phyloP scores from a whole-genome alignment of 1,284 basidiomycete species.

The Cryptococcus floricola region DNA sequence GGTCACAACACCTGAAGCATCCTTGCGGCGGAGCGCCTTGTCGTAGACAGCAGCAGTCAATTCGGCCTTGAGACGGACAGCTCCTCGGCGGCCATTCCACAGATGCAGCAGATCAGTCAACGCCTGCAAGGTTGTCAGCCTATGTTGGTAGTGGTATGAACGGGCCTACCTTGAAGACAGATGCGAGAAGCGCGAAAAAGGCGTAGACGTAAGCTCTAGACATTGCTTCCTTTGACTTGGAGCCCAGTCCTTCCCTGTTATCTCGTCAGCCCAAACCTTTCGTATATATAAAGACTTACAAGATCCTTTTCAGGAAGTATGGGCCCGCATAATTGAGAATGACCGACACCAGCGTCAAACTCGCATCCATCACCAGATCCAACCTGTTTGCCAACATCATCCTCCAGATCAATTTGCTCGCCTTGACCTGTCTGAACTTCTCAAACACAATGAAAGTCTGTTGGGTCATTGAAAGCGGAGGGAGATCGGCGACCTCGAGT shows the following conservation, averaged over 20 bases:
- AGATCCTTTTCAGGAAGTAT: slow-evolving; percentile 50
- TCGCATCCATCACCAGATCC: slow-evolving; percentile 67
- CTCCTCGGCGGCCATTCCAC: slow-evolving; percentile 69
- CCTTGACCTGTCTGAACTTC: slow-evolving; percentile 50
- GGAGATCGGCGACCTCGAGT: slow-evolving; percentile 67
- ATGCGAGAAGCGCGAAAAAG: slow-evolving; percentile 60
- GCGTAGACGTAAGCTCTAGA: slow-evolving; percentile 69
- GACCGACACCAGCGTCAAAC: slow-evolving; percentile 62
- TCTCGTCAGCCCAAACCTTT: not conserved
- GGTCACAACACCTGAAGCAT: slow-evolving; percentile 70
- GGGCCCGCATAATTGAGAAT: slow-evolving; percentile 60
- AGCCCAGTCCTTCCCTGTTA: slow-evolving; percentile 37
- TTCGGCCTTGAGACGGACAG: slow-evolving; percentile 65
- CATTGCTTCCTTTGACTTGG: slow-evolving; percentile 53
- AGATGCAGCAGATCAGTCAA: slow-evolving; percentile 71
- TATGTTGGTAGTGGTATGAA: slow-evolving; percentile 38
- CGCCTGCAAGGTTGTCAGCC: slow-evolving; percentile 52
- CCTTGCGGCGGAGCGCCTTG: slow-evolving; percentile 79
- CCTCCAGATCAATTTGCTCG: slow-evolving; percentile 58
- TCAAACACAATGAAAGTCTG: slow-evolving; percentile 64
- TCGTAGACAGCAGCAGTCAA: slow-evolving; percentile 78
- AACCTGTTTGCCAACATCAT: slow-evolving; percentile 66
- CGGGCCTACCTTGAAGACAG: slow-evolving; percentile 56
- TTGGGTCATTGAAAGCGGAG: slow-evolving; percentile 64
- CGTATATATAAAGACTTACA: slow-evolving; percentile 24